Conservation (phyloP, 2,329 filamentous ascomycete species). For the Stachybotrys chlorohalonatus region DNA sequence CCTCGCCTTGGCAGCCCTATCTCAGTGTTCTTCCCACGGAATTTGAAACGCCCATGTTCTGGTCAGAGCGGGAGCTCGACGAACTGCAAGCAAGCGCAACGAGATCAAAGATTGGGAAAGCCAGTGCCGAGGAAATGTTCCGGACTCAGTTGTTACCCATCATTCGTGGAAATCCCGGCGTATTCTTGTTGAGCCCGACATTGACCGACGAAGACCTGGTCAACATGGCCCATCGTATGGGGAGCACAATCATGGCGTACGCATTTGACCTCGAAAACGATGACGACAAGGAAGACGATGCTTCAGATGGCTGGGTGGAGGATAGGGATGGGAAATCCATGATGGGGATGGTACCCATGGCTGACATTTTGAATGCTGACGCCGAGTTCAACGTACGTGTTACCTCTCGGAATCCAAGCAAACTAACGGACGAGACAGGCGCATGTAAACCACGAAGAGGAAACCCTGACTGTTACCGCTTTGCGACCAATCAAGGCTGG, state of each 20-base stretch:
- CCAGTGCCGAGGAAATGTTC: constrained; percentile 63
- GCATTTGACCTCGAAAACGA: constrained; percentile 69
- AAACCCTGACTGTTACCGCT: constrained; percentile 59
- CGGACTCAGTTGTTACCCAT: constrained; percentile 41
- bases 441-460: constrained; percentile 44
- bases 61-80: constrained; percentile 59
- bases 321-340: constrained; percentile 47
- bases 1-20: constrained; percentile 69
- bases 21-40: constrained; percentile 60
- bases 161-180: constrained; percentile 31
- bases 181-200: constrained; percentile 30
- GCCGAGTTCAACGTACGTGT: constrained; percentile 68
- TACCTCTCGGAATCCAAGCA: neutral
- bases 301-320: constrained; percentile 56
- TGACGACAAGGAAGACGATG: constrained; percentile 48
- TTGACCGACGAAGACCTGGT: constrained; percentile 37
- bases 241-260: constrained; percentile 85
- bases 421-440: constrained; percentile 24
- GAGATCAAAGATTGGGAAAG: constrained; percentile 66
- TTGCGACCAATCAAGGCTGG: constrained; percentile 59
- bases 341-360: constrained; percentile 86
- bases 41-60: constrained; percentile 90
- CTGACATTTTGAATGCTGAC: constrained; percentile 83
- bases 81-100: constrained; percentile 71
- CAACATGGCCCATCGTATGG: constrained; percentile 65